Conservation (phyloP, 305 asterid species). For the Solanum hybrid region DNA sequence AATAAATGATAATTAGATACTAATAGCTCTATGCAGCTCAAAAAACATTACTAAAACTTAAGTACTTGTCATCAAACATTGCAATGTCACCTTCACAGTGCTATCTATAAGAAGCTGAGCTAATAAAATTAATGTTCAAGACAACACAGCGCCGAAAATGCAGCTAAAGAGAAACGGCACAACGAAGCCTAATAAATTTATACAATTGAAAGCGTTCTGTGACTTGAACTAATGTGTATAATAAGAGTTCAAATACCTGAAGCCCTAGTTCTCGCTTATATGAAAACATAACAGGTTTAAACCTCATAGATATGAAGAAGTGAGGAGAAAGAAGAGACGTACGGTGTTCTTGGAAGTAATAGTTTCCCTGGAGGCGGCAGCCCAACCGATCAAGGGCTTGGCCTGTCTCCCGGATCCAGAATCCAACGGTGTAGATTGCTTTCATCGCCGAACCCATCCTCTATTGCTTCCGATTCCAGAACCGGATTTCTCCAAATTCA, state of each 20-base stretch:
- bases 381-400: slow-evolving; percentile 99
- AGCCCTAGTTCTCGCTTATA: background rate
- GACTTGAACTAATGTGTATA: background rate
- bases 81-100: background rate
- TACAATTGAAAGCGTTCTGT: background rate
- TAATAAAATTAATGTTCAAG: background rate
- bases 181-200: background rate
- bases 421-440: slow-evolving; percentile 82
- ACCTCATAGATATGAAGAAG: background rate
- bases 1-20: background rate
- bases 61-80: background rate
- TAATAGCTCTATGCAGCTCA: background rate
- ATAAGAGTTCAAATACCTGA: background rate
- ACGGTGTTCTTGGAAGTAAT: slow-evolving; percentile 77
- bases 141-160: background rate
- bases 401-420: slow-evolving; percentile 96
- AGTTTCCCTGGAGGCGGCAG: slow-evolving; percentile 84
- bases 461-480: background rate
- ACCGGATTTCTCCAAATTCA: background rate
- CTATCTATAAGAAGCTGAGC: background rate
- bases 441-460: slow-evolving; percentile 58
- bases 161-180: background rate
- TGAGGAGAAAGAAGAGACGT: background rate
- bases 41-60: background rate
- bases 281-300: background rate